These are phyloP conservation scores for Aspergillus cristatus DNA, from an alignment of 495 filamentous ascomycete species.

Conservation along the genomic window DNA sequence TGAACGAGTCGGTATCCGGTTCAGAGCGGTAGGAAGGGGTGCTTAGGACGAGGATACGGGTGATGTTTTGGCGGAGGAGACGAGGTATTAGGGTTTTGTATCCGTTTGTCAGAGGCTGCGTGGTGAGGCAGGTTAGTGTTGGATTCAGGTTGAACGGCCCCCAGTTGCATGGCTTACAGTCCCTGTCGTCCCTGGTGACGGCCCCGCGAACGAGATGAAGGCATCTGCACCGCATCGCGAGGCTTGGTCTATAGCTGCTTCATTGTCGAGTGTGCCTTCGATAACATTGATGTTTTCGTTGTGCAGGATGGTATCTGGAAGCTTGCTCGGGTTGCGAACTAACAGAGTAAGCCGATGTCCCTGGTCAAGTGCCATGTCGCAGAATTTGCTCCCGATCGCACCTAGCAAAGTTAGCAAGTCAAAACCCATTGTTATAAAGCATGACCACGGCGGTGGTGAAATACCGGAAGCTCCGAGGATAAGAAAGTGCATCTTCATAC, in stretches of 20 bases:
- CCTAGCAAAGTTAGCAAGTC: slow-evolving; percentile 1
- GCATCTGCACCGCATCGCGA: slow-evolving; percentile 5
- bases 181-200: slow-evolving; percentile 1
- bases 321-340: slow-evolving; percentile 1
- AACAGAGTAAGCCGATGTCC: slow-evolving; percentile 4
- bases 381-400: slow-evolving; percentile 6
- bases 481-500: background rate
- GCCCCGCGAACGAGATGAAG: slow-evolving; percentile 11
- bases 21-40: slow-evolving; percentile 4
- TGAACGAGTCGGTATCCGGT: slow-evolving; percentile 2
- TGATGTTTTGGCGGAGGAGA: slow-evolving; percentile 2
- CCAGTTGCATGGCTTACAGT: slow-evolving; percentile 4
- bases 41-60: slow-evolving; percentile 6
- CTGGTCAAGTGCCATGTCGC: slow-evolving; percentile 4
- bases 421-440: background rate
- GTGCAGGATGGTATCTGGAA: background rate
- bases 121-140: background rate
- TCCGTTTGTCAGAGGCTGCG: slow-evolving; percentile 5
- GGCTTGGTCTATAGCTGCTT: slow-evolving; percentile 1
- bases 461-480: background rate
- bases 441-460: background rate
- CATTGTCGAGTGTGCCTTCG: slow-evolving; percentile 3
- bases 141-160: too few relatives aligned
- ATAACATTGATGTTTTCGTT: background rate
- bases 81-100: slow-evolving; percentile 4